Evolutionary conservation across 352 stramenopile species (phyloP).

Genomic region (Phytophthora chlamydospora): DNA sequence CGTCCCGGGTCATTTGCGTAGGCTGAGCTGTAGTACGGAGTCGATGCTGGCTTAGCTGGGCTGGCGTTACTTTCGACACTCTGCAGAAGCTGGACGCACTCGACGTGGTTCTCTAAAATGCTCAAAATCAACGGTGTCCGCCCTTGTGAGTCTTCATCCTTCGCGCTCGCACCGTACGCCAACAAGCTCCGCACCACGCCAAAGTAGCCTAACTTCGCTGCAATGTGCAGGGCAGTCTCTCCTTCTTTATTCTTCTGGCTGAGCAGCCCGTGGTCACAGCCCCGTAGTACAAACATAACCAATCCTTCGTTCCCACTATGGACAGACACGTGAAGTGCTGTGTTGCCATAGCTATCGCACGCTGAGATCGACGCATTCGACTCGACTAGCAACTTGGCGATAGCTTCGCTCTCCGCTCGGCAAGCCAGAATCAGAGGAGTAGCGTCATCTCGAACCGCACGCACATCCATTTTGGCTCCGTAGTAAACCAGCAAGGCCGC

Average conservation of each 20-base stretch:
- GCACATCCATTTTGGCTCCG: constrained; percentile 45
- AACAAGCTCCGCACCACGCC: constrained; percentile 53
- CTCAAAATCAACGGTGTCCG: constrained; percentile 67
- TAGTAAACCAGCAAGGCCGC: constrained; percentile 55
- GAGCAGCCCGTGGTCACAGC: constrained; percentile 63
- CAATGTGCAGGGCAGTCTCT: constrained; percentile 91
- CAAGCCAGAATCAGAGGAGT: constrained; percentile 60
- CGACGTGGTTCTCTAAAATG: constrained; percentile 74
- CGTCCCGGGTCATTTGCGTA: constrained; percentile 13
- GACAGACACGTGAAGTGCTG: constrained; percentile 80
- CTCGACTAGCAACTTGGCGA: constrained; percentile 57
- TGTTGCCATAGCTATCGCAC: constrained; percentile 85
- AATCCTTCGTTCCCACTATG: constrained; percentile 84
- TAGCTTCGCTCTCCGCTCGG: constrained; percentile 38
- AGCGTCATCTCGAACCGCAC: constrained; percentile 22
- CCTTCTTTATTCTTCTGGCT: constrained; percentile 89
- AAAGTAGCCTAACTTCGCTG: constrained; percentile 53
- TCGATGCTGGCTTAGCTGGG: constrained; percentile 5
- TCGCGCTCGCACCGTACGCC: constrained; percentile 40
- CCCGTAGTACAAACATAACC: constrained; percentile 75
- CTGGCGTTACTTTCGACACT: constrained; percentile 21
- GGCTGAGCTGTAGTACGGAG: constrained; percentile 13
- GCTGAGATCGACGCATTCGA: constrained; percentile 70
- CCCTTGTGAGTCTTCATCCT: constrained; percentile 63
- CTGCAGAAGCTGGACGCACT: constrained; percentile 72